A percentile compares a stretch with the other conserved stretches of the same genome.
Conservation (phyloP, 2,329 filamentous ascomycete species). For the Exophiala sp. region DNA sequence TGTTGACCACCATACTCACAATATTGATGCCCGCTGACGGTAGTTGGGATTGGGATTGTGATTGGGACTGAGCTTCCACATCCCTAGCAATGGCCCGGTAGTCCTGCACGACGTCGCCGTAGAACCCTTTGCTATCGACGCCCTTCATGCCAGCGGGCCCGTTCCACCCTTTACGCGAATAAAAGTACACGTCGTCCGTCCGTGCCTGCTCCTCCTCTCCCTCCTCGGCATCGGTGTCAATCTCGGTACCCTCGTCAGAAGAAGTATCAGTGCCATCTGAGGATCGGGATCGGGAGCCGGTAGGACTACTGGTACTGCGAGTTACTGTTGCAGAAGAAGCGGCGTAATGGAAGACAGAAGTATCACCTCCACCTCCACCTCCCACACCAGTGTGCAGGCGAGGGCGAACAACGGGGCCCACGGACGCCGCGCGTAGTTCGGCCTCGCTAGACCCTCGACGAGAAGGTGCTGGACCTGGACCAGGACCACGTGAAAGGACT, state of each 20-base stretch:
- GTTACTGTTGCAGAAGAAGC: neutral
- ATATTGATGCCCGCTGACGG: slow-evolving; percentile 8
- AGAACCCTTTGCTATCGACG: slow-evolving; percentile 14
- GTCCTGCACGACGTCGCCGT: slow-evolving; percentile 17
- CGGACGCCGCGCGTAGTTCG: slow-evolving; percentile 19
- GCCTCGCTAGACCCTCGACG: too few species aligned
- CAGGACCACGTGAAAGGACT: too few species aligned
- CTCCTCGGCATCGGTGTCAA: slow-evolving; percentile 12
- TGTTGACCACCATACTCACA: slow-evolving; percentile 10
- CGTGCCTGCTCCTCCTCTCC: neutral
- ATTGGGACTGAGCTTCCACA: slow-evolving; percentile 12
- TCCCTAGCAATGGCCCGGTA: slow-evolving; percentile 20
- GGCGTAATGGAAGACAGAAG: neutral
- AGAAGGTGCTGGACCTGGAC: neutral
- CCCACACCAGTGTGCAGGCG: too few species aligned
- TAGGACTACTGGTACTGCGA: too few species aligned
- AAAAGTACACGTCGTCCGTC: slow-evolving; percentile 22
- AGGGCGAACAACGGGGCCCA: slow-evolving; percentile 13
- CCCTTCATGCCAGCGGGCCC: slow-evolving; percentile 10
- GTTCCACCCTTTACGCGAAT: slow-evolving; percentile 23
- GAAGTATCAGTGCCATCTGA: too few species aligned
- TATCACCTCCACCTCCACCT: slow-evolving; percentile 10
- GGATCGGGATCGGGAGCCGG: too few species aligned
- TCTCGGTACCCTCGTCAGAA: slow-evolving; percentile 15
- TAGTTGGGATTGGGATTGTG: neutral